Evolutionary conservation across 2,329 filamentous ascomycete species (phyloP).

Genomic region (Penicillium sp.): DNA sequence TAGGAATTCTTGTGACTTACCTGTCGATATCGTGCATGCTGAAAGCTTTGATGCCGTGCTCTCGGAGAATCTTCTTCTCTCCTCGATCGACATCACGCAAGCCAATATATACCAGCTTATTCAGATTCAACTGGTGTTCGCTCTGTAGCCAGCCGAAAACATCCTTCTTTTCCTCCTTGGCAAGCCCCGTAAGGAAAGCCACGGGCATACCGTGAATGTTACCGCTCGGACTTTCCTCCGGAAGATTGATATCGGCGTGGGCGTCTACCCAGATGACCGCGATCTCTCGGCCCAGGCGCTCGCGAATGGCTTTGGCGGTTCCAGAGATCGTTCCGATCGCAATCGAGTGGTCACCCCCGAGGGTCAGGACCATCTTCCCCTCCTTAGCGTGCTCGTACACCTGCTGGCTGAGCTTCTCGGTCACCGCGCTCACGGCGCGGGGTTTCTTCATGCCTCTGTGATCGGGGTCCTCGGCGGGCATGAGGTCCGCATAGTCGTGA

Average conservation of each 20-base stretch:
- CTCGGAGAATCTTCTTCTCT: conserved; percentile 86
- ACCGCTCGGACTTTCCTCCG: conserved; percentile 81
- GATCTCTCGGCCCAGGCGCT: conserved; percentile 76
- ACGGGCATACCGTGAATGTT: conserved; percentile 99
- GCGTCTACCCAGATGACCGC: conserved; percentile 99
- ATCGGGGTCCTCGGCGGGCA: conserved; percentile 67
- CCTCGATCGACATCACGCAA: conserved; percentile 87
- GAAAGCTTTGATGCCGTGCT: conserved; percentile 90
- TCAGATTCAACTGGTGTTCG: conserved; percentile 56
- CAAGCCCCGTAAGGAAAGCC: conserved; percentile 81
- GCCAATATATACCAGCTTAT: conserved; percentile 95
- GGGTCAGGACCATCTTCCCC: conserved; percentile 83
- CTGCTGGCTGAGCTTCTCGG: conserved; percentile 71
- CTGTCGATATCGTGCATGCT: conserved; percentile 97
- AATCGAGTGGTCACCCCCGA: conserved; percentile 94
- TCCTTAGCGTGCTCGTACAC: conserved; percentile 81
- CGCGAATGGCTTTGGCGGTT: conserved; percentile 77
- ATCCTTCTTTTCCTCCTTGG: conserved; percentile 69
- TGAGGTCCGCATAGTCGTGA: conserved; percentile 73
- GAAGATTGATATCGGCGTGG: conserved; percentile 96
- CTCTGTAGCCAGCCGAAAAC: conserved; percentile 86
- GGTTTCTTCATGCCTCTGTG: conserved; percentile 95
- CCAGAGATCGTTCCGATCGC: conserved; percentile 91
- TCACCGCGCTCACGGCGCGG: conserved; percentile 78
- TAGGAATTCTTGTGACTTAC: conserved; percentile 44